Evolutionary conservation across 1,284 basidiomycete genomes (phyloP).

Genomic region (Trichosporon inkin): DNA sequence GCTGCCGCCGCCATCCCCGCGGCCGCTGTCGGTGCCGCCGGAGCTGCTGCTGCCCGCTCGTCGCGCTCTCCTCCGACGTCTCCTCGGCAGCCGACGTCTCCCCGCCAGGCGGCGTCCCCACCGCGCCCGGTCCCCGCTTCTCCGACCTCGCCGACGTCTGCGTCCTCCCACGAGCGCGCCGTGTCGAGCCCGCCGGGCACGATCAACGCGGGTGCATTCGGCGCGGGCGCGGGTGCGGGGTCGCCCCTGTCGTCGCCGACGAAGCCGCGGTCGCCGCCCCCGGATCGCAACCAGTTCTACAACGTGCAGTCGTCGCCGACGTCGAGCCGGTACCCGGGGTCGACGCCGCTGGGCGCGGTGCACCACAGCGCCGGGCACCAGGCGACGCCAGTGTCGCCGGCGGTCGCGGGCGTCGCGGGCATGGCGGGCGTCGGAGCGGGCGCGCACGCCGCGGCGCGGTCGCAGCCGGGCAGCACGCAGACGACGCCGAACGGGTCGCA

Average conservation of each 20-base stretch:
- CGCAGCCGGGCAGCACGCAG: neutral
- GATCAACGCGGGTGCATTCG: neutral
- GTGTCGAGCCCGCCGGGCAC: neutral
- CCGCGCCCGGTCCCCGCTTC: conserved; percentile 1
- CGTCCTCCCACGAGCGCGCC: neutral
- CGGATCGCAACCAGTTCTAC: neutral
- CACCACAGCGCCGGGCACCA: neutral
- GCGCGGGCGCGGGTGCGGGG: neutral
- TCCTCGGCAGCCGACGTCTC: neutral
- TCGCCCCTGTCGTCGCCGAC: neutral
- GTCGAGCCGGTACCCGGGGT: neutral
- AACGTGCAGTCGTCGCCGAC: neutral
- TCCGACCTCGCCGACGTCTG: neutral
- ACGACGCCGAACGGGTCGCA: neutral
- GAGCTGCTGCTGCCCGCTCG: neutral
- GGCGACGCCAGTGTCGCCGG: neutral
- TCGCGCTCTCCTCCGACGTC: conserved; percentile 4
- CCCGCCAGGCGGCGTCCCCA: neutral
- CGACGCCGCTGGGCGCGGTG: neutral
- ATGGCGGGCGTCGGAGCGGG: conserved; percentile 4
- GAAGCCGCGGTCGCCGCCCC: neutral
- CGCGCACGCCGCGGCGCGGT: neutral
- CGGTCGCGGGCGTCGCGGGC: neutral
- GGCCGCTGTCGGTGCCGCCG: conserved; percentile 8
- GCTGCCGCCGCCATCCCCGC: conserved; percentile 10